Evolutionary conservation across 768 basidiomycete species (phyloP), one percentile per base, ranked within the genome.

Genomic region (Mycena rebaudengoi): DNA sequence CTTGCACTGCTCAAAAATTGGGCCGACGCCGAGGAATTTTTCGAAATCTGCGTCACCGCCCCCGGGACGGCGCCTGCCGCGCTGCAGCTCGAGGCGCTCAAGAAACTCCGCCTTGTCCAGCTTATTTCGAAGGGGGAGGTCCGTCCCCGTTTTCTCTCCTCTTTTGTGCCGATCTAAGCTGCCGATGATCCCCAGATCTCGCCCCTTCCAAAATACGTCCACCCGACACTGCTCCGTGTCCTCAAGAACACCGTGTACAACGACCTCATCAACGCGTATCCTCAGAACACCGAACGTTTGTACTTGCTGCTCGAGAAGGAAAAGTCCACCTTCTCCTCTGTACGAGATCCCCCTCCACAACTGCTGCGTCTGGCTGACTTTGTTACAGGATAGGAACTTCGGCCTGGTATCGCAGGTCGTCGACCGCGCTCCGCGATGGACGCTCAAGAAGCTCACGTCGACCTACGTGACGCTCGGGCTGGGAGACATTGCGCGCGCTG

Each of bases 51-150:
- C 61, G 88, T 89, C 23, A 86, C 85, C 32, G 83, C 85, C 21
- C 91, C 87, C 5, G 90, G 84, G 25, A 78, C 73, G 11, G 82
- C 76, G 39, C 86, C 88, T 0, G 83, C 87, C 4, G 87, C 90
- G 8, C 79, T 96, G 4, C 95, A 97, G 74, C 75, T 95, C 69
- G 95, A 96, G 71, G 95, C 95, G 0, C 78, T 91, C 69, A 96
- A 96, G 83, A 95, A 96, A 76, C 78, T 95, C 46, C 77, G 85
- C 21, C 80, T 96, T 5, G 86, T 95, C 6, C 94, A 95, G 72
- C 76, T 96, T 45, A 92, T 96, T 59, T 80, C 85, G 21, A 83
- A 86, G 53, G 95, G 95, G 18, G 88, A 89, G 83, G 91, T 91
- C 25, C 21, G 44, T 39, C 79, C 55, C 4, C 6, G 12, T 26